These are phyloP conservation scores for Eutrema heterophyllum DNA, from an alignment of 345 rosid genomes.

Conservation along the genomic window DNA sequence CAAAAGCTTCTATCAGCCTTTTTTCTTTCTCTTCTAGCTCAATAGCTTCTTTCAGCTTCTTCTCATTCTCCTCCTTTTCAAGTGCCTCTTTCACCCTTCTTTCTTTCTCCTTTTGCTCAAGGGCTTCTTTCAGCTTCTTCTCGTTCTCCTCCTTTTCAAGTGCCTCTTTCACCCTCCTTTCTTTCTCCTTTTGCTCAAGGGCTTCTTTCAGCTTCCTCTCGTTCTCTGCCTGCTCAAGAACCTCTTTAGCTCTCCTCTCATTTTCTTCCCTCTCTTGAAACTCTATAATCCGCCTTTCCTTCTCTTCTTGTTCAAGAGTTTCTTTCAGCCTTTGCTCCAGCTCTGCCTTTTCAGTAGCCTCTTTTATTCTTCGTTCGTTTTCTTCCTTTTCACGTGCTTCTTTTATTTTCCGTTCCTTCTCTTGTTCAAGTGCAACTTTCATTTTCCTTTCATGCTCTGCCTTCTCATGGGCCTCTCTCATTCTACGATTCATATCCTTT, in stretches of 20 bases:
- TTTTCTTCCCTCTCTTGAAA: slow-evolving; percentile 40
- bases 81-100: slow-evolving; percentile 33
- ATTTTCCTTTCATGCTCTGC: slow-evolving; percentile 30
- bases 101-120: slow-evolving; percentile 35
- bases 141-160: slow-evolving; percentile 43
- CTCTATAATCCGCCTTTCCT: slow-evolving; percentile 41
- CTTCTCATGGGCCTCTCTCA: slow-evolving; percentile 35
- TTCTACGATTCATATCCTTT: slow-evolving; percentile 37
- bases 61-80: slow-evolving; percentile 44
- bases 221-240: slow-evolving; percentile 34
- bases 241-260: slow-evolving; percentile 40
- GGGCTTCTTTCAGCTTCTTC: slow-evolving; percentile 29
- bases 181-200: slow-evolving; percentile 33
- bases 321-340: slow-evolving; percentile 36
- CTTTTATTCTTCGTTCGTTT: slow-evolving; percentile 35
- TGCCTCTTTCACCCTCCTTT: slow-evolving; percentile 35
- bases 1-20: slow-evolving; percentile 25
- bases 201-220: slow-evolving; percentile 31
- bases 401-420: slow-evolving; percentile 32
- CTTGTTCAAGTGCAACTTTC: slow-evolving; percentile 26
- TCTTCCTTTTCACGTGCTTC: slow-evolving; percentile 33
- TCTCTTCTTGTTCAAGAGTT: slow-evolving; percentile 42
- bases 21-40: slow-evolving; percentile 39
- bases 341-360: slow-evolving; percentile 39
- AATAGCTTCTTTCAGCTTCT: slow-evolving; percentile 30